Evolutionary conservation across 148 eudicot genomes (phyloP).

Genomic region (Silene uniflora): DNA sequence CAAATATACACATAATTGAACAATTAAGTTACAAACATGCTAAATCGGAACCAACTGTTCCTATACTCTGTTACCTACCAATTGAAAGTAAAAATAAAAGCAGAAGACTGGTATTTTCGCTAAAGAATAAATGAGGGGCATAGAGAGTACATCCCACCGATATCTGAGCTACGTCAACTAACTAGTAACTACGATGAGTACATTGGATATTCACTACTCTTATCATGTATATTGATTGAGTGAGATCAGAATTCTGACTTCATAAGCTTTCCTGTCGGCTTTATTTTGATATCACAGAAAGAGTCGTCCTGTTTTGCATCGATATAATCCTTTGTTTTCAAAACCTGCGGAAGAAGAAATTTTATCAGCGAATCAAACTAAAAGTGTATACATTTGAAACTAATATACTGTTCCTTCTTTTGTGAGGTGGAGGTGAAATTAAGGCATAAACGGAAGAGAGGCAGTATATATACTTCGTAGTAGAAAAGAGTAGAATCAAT

Average conservation of each 20-base stretch:
- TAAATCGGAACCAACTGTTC: conserved; percentile 15
- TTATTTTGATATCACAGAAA: conserved; percentile 54
- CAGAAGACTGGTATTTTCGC: conserved; percentile 17
- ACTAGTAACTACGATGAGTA: conserved; percentile 23
- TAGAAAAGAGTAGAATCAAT: not conserved
- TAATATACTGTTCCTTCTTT: not conserved
- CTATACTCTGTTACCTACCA: conserved; percentile 26
- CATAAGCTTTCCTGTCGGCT: conserved; percentile 68
- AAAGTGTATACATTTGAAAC: not conserved
- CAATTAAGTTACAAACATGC: conserved; percentile 23
- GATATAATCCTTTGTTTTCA: conserved; percentile 87
- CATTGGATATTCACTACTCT: conserved; percentile 24
- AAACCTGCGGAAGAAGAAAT: conserved; percentile 50
- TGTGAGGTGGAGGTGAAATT: not conserved
- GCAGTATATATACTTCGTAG: no score
- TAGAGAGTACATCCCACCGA: conserved; percentile 14
- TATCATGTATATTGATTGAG: conserved; percentile 9
- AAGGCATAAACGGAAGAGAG: not conserved
- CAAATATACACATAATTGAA: conserved; percentile 29
- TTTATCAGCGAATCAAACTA: not conserved
- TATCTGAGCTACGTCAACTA: conserved; percentile 34
- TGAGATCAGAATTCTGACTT: conserved; percentile 61
- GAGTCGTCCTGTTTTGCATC: conserved; percentile 61
- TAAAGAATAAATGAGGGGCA: conserved; percentile 32
- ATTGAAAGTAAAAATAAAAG: conserved; percentile 17